These are phyloP conservation scores for Naegleria lovaniensis DNA, from an alignment of 208 protist species.

Conservation along the genomic window DNA sequence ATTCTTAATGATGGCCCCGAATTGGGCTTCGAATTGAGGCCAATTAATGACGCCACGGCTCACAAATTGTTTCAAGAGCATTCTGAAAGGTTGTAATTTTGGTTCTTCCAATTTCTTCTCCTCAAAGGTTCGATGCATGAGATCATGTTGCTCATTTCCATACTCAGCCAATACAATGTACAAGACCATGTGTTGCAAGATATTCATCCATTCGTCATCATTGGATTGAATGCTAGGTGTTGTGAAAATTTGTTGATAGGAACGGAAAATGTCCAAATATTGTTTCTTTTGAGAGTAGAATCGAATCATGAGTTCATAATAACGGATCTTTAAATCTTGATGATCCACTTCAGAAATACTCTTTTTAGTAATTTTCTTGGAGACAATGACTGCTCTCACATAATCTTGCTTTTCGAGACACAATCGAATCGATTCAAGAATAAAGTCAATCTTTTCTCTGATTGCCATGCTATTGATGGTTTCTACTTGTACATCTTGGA, in stretches of 20 bases:
- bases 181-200: slow-evolving; percentile 45
- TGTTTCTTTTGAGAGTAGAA: slow-evolving; percentile 37
- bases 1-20: slow-evolving; percentile 58
- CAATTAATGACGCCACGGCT: slow-evolving; percentile 52
- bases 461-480: slow-evolving; percentile 93
- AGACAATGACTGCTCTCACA: slow-evolving; percentile 81
- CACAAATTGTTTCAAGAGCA: slow-evolving; percentile 47
- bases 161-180: slow-evolving; percentile 48
- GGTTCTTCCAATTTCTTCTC: slow-evolving; percentile 48
- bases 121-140: slow-evolving; percentile 46
- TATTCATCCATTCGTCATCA: slow-evolving; percentile 4
- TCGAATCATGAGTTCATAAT: slow-evolving; percentile 32
- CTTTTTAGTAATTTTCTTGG: slow-evolving; percentile 80
- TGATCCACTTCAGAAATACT: slow-evolving; percentile 62
- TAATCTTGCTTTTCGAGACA: slow-evolving; percentile 84
- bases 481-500: slow-evolving; percentile 89
- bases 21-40: slow-evolving; percentile 54
- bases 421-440: slow-evolving; percentile 88
- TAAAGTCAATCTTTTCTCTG: slow-evolving; percentile 85
- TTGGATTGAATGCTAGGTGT: slow-evolving; percentile 37
- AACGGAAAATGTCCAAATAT: slow-evolving; percentile 30
- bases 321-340: slow-evolving; percentile 60
- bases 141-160: slow-evolving; percentile 52
- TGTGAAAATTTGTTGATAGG: slow-evolving; percentile 22
- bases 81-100: slow-evolving; percentile 4